Evolutionary conservation across 768 basidiomycete genomes (phyloP).

Genomic region (Leucocoprinus birnbaumii): DNA sequence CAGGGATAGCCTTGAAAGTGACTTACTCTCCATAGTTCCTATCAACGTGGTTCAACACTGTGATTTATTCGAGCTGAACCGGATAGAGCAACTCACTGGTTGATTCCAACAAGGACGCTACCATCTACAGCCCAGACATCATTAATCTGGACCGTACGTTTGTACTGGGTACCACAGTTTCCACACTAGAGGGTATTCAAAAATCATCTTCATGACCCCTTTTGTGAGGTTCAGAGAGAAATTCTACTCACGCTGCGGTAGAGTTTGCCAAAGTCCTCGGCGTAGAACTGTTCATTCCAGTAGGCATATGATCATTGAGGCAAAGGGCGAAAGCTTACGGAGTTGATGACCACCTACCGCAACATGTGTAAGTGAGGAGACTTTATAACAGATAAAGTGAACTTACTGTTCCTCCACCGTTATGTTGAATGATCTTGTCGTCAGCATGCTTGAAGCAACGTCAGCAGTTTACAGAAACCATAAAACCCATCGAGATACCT

Average conservation of each 20-base stretch:
- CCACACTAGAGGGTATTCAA: constrained; percentile 22
- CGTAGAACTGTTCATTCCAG: constrained; percentile 29
- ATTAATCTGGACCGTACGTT: constrained; percentile 27
- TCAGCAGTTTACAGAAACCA: too few relatives aligned
- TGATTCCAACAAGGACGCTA: constrained; percentile 28
- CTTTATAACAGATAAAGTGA: not conserved
- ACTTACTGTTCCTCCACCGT: constrained; percentile 28
- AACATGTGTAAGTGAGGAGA: not conserved
- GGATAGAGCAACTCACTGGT: constrained; percentile 21
- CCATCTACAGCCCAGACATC: constrained; percentile 32
- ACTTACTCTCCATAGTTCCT: constrained; percentile 37
- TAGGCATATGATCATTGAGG: not conserved
- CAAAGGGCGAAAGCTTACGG: constrained; percentile 18
- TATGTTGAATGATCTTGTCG: constrained; percentile 37
- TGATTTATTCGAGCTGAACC: too few relatives aligned
- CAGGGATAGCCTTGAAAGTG: not conserved
- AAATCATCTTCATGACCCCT: constrained; percentile 6
- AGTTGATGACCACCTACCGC: constrained; percentile 31
- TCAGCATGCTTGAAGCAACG: constrained; percentile 20
- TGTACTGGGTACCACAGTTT: constrained; percentile 28
- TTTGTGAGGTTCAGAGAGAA: not conserved
- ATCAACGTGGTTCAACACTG: not conserved
- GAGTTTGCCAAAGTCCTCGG: constrained; percentile 36
- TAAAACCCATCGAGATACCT: constrained; percentile 14
- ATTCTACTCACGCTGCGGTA: constrained; percentile 24